Conservation (phyloP, 78 protist genomes). For the Dictyostelium discoideum region DNA sequence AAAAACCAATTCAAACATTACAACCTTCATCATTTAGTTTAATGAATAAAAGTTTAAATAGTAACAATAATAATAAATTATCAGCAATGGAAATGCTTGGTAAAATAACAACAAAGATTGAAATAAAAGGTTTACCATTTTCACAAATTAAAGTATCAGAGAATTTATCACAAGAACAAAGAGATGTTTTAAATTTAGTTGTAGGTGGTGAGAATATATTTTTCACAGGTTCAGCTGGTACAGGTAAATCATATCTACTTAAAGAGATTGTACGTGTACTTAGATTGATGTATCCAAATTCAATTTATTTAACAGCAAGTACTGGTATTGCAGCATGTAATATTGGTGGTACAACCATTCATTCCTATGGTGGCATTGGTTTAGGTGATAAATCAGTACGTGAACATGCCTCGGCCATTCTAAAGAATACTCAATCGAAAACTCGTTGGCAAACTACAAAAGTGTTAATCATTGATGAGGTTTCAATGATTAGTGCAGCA, state of each 20-base stretch:
- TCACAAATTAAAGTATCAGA: neutral
- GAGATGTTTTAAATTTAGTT: slow-evolving; percentile 21
- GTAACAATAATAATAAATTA: neutral
- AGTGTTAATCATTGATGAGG: slow-evolving; percentile 90
- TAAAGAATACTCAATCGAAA: neutral
- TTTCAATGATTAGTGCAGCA: slow-evolving; percentile 87
- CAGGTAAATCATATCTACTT: slow-evolving; percentile 88
- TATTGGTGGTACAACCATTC: slow-evolving; percentile 92
- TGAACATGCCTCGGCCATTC: slow-evolving; percentile 5
- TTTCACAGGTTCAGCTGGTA: slow-evolving; percentile 92
- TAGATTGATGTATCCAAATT: neutral
- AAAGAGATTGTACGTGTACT: slow-evolving; percentile 44
- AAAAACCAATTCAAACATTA: neutral
- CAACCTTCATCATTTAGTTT: slow-evolving; percentile 7
- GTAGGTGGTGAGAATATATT: slow-evolving; percentile 56
- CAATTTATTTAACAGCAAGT: slow-evolving; percentile 66
- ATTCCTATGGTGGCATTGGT: slow-evolving; percentile 76
- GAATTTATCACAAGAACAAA: slow-evolving; percentile 46
- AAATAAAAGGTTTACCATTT: neutral
- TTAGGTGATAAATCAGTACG: slow-evolving; percentile 28
- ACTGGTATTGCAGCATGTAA: slow-evolving; percentile 93
- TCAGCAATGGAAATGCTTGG: neutral
- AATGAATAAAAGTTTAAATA: neutral
- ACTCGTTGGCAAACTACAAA: slow-evolving; percentile 69
- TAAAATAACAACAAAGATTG: neutral